Evolutionary conservation across 2,329 filamentous ascomycete species (phyloP), one percentile per base, ranked within the genome.

Genomic region (Botryosphaeria dothidea): DNA sequence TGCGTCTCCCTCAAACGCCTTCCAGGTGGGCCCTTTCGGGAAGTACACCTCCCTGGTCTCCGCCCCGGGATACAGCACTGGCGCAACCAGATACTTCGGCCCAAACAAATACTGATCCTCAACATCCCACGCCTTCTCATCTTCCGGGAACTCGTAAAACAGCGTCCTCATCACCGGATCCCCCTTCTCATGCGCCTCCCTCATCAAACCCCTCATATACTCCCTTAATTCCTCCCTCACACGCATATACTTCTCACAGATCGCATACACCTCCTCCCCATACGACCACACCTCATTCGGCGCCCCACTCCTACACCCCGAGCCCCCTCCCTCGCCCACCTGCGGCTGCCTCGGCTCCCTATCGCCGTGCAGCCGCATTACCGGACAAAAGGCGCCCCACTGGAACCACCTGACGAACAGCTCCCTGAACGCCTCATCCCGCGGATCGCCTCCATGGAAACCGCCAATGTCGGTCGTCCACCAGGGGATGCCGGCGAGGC

Each of bases 381-480:
- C 88, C 0, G 88, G 88, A 65, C 86, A 89, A 70, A 88, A 90
- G 0, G 86, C 78, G 0, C 85, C 88, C 86, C 87, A 90, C 69
- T 90, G 88, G 73, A 90, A 90, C 88, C 88, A 90, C 1, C 88
- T 78, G 1, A 87, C 83, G 65, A 90, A 86, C 0, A 90, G 75
- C 70, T 90, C 88, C 7, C 86, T 80, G 74, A 90, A 90, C 0
- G 70, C 78, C 1, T 78, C 74, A 52, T 88, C 82, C 0, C 78
- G 73, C 0, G 87, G 85, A 66, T 88, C 81, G 0, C 88, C 88
- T 4, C 88, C 88, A 69, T 90, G 88, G 70, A 91, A 90, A 0
- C 88, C 88, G 1, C 88, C 88, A 61, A 90, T 90, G 69, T 90
- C 88, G 0, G 88, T 90, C 0, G 88, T 90, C 86, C 86, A 90